Percentiles rank a stretch among this genome's conserved stretches.
These are phyloP conservation scores for Acanthamoeba lugdunensis DNA, from an alignment of 208 protist genomes.

Conservation along the genomic window DNA sequence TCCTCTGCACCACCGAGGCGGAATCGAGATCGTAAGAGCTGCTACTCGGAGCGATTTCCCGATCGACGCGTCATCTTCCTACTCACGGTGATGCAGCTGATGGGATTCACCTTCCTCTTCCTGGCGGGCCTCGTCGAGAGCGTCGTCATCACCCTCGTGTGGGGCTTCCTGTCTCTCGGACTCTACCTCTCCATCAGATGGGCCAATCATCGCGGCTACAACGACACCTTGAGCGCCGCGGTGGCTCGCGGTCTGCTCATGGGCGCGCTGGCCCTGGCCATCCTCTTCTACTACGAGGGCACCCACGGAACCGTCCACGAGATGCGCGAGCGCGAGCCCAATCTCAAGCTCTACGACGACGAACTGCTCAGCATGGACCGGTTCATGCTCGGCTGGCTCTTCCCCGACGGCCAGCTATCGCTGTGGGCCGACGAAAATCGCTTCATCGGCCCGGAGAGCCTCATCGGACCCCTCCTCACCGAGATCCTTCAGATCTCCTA, in stretches of 20 bases:
- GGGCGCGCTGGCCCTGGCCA: constrained; percentile 25
- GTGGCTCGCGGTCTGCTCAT: constrained; percentile 21
- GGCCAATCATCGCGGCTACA: constrained; percentile 35
- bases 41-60: constrained; percentile 14
- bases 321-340: neutral
- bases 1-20: neutral
- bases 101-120: constrained; percentile 34
- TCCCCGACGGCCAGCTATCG: constrained; percentile 51
- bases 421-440: constrained; percentile 21
- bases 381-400: constrained; percentile 32
- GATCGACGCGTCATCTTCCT: constrained; percentile 35
- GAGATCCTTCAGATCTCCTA: constrained; percentile 57
- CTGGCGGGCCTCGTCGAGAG: constrained; percentile 22
- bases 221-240: constrained; percentile 34
- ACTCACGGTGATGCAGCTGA: constrained; percentile 46
- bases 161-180: neutral
- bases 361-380: constrained; percentile 51
- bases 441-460: constrained; percentile 30
- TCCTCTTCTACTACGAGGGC: constrained; percentile 68
- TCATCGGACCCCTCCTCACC: constrained; percentile 21
- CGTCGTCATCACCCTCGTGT: neutral
- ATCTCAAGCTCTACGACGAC: constrained; percentile 52
- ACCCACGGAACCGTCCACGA: constrained; percentile 54
- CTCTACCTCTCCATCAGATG: constrained; percentile 33
- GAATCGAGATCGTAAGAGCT: neutral